phyloP scores from a whole-genome alignment of 768 basidiomycete genomes.

The Hygrocybe punicea region DNA sequence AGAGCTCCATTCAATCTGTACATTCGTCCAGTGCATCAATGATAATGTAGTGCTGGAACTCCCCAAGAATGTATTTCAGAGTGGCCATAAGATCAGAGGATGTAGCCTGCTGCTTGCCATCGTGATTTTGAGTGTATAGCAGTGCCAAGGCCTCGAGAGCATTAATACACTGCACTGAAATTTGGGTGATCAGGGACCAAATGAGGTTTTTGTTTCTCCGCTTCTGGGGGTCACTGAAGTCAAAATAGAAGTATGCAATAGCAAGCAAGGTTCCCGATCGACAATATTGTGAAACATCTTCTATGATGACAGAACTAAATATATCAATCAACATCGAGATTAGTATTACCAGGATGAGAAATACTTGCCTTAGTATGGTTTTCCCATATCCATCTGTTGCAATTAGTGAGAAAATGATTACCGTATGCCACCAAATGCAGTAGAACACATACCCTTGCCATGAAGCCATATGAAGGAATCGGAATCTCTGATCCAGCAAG shows the following conservation, averaged over 20 bases:
- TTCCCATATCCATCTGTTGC: neutral
- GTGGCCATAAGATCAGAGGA: slow-evolving; percentile 6
- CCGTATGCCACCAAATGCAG: neutral
- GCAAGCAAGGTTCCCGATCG: neutral
- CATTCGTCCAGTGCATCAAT: slow-evolving; percentile 24
- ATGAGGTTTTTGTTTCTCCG: slow-evolving; percentile 11
- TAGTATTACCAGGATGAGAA: neutral
- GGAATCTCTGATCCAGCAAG: neutral
- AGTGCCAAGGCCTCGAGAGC: neutral
- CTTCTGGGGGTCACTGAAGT: slow-evolving; percentile 15
- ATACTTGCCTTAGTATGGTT: neutral
- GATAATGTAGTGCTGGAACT: slow-evolving; percentile 14
- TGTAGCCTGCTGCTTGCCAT: slow-evolving; percentile 2
- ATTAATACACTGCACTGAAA: slow-evolving; percentile 9
- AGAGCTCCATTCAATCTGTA: slow-evolving; percentile 8
- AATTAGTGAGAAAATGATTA: neutral
- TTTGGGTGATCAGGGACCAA: slow-evolving; percentile 18
- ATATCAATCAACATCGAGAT: neutral
- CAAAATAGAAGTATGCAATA: slow-evolving; percentile 22
- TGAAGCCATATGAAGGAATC: neutral
- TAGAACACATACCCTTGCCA: neutral
- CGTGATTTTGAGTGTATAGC: neutral
- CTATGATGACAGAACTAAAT: neutral
- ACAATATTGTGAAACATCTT: neutral
- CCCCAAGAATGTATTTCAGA: slow-evolving; percentile 10